Conservation (phyloP, 2,329 filamentous ascomycete genomes). For the Tolypocladium guangdongense region DNA sequence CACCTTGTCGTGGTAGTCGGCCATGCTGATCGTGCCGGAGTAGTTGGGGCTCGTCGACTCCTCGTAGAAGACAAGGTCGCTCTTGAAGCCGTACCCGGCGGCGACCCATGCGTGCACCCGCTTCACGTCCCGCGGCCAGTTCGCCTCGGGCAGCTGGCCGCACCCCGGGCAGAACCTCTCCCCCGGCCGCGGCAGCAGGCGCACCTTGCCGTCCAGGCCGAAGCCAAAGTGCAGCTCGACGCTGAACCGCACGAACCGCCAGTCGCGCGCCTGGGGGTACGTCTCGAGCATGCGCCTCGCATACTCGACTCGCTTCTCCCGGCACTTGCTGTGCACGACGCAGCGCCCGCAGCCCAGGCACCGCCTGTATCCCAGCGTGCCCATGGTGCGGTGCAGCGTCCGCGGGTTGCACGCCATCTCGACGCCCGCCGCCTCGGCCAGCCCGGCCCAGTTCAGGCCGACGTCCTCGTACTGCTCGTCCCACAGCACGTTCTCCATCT, state of each 20-base stretch:
- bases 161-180: conserved; percentile 21
- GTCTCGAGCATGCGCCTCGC: conserved; percentile 21
- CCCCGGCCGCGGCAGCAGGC: conserved; percentile 21
- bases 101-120: conserved; percentile 24
- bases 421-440: conserved; percentile 22
- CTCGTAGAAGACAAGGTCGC: conserved; percentile 26
- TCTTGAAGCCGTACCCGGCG: conserved; percentile 24
- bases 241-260: conserved; percentile 23
- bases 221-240: conserved; percentile 27
- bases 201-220: conserved; percentile 24
- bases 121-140: conserved; percentile 22
- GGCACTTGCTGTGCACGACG: conserved; percentile 18
- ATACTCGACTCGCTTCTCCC: conserved; percentile 23
- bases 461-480: conserved; percentile 19
- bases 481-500: conserved; percentile 27
- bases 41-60: conserved; percentile 21
- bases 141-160: conserved; percentile 9
- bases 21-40: conserved; percentile 20
- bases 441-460: conserved; percentile 21
- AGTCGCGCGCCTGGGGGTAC: conserved; percentile 19
- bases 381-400: conserved; percentile 26
- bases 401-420: conserved; percentile 21
- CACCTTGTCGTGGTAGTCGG: conserved; percentile 22
- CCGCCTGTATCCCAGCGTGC: conserved; percentile 23
- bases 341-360: conserved; percentile 19